Conservation (phyloP, 352 stramenopile genomes). For the Aphanomyces stellatus region DNA sequence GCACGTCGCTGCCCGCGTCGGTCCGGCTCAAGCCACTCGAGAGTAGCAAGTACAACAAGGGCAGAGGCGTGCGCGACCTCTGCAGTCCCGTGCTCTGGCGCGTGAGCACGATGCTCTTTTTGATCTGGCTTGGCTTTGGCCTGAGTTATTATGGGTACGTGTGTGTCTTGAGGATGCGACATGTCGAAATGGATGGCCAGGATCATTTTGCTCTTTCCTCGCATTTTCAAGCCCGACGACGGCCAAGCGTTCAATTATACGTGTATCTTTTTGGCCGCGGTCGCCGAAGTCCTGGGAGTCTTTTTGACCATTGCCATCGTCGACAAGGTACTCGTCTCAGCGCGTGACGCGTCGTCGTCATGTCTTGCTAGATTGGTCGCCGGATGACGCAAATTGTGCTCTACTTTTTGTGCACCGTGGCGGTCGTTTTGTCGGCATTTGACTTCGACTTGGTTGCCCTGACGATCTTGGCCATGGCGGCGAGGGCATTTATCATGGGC, state of each 20-base stretch:
- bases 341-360: not conserved
- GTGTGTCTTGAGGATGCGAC: not conserved
- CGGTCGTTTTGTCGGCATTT: not conserved
- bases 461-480: conserved; percentile 16
- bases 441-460: not conserved
- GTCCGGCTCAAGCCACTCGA: not conserved
- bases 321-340: not conserved
- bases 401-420: not conserved
- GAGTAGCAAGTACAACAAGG: conserved; percentile 8
- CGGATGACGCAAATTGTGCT: conserved; percentile 5
- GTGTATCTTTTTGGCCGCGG: conserved; percentile 12
- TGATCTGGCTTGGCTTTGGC: conserved; percentile 20
- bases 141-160: conserved; percentile 16
- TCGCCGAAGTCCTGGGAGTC: conserved; percentile 13
- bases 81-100: not conserved
- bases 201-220: conserved; percentile 18
- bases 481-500: conserved; percentile 13
- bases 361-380: not conserved
- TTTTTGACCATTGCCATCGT: conserved; percentile 16
- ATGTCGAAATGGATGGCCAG: not conserved
- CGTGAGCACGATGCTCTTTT: conserved; percentile 3
- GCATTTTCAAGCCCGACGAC: not conserved
- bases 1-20: not conserved
- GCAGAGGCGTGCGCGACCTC: not conserved
- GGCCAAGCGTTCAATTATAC: conserved; percentile 13